Conservation (phyloP, 345 rosid genomes). For the Laguncularia racemosa region DNA sequence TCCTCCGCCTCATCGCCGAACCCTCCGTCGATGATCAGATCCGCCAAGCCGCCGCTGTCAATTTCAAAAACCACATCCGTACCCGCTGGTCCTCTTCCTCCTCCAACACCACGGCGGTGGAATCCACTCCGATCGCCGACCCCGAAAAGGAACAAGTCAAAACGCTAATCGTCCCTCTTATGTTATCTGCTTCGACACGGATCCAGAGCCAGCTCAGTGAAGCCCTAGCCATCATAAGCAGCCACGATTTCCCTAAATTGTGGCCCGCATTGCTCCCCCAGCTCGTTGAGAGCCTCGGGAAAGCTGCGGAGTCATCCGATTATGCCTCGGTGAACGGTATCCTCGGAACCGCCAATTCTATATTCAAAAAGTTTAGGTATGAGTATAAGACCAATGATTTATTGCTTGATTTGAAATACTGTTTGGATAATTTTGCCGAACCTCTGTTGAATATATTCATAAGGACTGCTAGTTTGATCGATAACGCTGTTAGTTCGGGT, state of each 20-base stretch:
- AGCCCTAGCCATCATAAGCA: constrained; percentile 80
- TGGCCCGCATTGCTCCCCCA: constrained; percentile 88
- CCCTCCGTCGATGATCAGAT: constrained; percentile 72
- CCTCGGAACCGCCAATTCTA: constrained; percentile 83
- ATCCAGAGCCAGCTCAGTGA: constrained; percentile 95
- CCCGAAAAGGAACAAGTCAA: constrained; percentile 85
- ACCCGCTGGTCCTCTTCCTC: constrained; percentile 61
- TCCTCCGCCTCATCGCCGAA: constrained; percentile 74
- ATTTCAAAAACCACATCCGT: constrained; percentile 90
- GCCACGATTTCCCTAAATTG: constrained; percentile 80
- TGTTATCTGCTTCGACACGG: constrained; percentile 69
- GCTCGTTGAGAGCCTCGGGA: constrained; percentile 53
- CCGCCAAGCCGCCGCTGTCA: constrained; percentile 93
- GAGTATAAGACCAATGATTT: constrained; percentile 78
- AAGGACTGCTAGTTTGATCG: constrained; percentile 56
- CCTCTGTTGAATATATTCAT: constrained; percentile 68
- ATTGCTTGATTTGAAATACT: constrained; percentile 71
- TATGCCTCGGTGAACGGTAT: constrained; percentile 79
- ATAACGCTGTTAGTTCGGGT: constrained; percentile 34
- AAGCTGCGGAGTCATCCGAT: constrained; percentile 35
- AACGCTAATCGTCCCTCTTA: constrained; percentile 66
- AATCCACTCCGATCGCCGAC: constrained; percentile 31
- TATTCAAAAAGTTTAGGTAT: constrained; percentile 79
- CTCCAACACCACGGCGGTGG: constrained; percentile 12
- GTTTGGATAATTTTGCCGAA: constrained; percentile 59